These are phyloP conservation scores for Helicostylum pulchrum DNA, from an alignment of 192 early-diverging fungal genomes.

Conservation along the genomic window DNA sequence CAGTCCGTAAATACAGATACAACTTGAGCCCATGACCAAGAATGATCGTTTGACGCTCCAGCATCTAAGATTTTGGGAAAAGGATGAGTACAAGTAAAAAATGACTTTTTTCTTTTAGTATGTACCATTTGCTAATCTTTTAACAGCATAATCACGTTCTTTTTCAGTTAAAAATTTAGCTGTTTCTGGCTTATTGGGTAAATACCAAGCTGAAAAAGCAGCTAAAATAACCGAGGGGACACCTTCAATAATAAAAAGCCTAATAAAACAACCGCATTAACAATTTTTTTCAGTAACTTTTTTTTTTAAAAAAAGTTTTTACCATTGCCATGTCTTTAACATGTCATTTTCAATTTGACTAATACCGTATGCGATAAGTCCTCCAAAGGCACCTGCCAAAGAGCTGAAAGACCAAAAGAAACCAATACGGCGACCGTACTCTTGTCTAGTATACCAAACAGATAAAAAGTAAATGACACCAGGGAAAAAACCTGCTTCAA, in stretches of 20 bases:
- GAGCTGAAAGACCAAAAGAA: slow-evolving; percentile 47
- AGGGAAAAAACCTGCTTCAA: slow-evolving; percentile 49
- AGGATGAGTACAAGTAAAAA: slow-evolving; percentile 24
- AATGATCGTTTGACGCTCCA: slow-evolving; percentile 41
- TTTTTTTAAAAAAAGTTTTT: neutral
- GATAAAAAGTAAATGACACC: slow-evolving; percentile 52
- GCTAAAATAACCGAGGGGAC: slow-evolving; percentile 46
- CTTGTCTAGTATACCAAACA: slow-evolving; percentile 57
- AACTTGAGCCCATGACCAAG: slow-evolving; percentile 41
- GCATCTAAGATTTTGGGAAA: slow-evolving; percentile 14
- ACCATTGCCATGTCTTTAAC: slow-evolving; percentile 51
- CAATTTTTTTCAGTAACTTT: neutral
- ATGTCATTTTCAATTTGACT: slow-evolving; percentile 9
- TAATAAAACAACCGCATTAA: neutral
- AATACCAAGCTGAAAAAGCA: slow-evolving; percentile 18
- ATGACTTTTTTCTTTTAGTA: slow-evolving; percentile 10
- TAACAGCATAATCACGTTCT: slow-evolving; percentile 22
- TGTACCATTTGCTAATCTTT: slow-evolving; percentile 29
- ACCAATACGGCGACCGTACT: slow-evolving; percentile 48
- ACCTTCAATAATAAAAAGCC: slow-evolving; percentile 67
- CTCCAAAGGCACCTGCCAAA: slow-evolving; percentile 58
- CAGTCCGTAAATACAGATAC: slow-evolving; percentile 43
- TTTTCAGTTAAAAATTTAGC: slow-evolving; percentile 28
- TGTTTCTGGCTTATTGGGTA: slow-evolving; percentile 29
- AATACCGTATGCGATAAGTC: slow-evolving; percentile 59